Conservation (phyloP, 129 eudicot species). For the Helianthus tuberosus region DNA sequence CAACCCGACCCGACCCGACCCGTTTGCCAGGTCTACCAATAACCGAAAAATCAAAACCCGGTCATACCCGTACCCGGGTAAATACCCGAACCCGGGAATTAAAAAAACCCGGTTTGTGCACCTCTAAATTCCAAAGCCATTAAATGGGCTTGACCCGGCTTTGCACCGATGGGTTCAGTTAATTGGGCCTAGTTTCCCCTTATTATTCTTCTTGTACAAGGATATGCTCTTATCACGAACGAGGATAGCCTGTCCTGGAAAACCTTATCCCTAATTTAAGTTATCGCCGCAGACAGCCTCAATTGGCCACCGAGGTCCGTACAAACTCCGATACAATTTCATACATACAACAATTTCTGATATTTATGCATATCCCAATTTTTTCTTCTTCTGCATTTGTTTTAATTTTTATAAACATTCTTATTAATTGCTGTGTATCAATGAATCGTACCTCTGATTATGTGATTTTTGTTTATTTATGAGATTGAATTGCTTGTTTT, state of each 20-base stretch:
- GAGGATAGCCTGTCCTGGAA: constrained; percentile 19
- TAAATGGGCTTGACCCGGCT: neutral
- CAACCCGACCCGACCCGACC: too few species aligned
- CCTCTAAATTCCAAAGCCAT: too few species aligned
- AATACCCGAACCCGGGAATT: too few species aligned
- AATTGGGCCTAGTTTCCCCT: neutral
- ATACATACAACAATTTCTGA: neutral
- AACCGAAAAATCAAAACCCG: too few species aligned
- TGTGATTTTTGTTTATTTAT: neutral
- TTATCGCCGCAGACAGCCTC: constrained; percentile 3
- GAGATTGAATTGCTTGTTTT: neutral
- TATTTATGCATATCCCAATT: neutral
- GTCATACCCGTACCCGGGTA: too few species aligned
- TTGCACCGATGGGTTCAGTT: neutral
- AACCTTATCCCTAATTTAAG: constrained; percentile 18
- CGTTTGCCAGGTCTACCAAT: too few species aligned
- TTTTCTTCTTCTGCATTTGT: too few species aligned
- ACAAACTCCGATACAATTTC: too few species aligned
- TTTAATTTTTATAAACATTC: too few species aligned
- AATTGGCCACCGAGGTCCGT: constrained; percentile 12
- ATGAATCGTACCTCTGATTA: neutral
- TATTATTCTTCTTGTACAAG: neutral
- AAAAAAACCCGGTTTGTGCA: too few species aligned
- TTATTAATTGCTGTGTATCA: neutral
- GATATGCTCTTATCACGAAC: constrained; percentile 11